A percentile compares a stretch with the other conserved stretches of the same genome.
phyloP scores from a whole-genome alignment of 1,284 basidiomycete genomes.

The Apiotrichum gracile region DNA sequence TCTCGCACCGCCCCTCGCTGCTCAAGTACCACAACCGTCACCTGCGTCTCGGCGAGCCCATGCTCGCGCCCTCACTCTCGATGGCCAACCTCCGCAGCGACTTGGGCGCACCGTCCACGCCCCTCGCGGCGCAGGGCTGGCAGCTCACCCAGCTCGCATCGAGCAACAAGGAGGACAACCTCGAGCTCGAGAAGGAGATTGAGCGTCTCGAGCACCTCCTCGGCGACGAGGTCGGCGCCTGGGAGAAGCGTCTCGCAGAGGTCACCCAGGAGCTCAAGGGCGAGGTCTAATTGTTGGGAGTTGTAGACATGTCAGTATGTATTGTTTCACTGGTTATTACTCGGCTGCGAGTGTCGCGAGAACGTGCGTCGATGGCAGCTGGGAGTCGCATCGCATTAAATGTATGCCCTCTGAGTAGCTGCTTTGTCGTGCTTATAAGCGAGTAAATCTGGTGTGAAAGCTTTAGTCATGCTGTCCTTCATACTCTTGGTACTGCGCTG shows the following conservation, averaged over 20 bases:
- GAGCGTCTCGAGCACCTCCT: conserved; percentile 34
- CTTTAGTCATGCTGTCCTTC: too few species aligned
- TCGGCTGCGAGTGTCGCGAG: too few species aligned
- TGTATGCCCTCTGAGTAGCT: too few species aligned
- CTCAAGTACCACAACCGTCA: conserved; percentile 54
- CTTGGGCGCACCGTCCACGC: conserved; percentile 32
- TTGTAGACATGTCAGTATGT: too few species aligned
- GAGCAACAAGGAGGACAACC: conserved; percentile 33
- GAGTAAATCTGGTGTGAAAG: too few species aligned
- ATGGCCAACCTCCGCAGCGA: conserved; percentile 15
- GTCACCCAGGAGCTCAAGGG: conserved; percentile 50
- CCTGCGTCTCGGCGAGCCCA: conserved; percentile 44
- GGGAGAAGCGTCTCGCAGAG: conserved; percentile 62
- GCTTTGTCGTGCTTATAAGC: too few species aligned
- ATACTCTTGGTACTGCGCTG: too few species aligned
- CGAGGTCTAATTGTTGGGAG: too few species aligned
- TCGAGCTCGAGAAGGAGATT: conserved; percentile 50
- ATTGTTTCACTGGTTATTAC: too few species aligned
- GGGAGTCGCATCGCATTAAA: too few species aligned
- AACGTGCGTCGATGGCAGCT: too few species aligned
- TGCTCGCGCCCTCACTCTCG: conserved; percentile 16
- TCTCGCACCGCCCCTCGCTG: conserved; percentile 58
- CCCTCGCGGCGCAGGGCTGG: conserved; percentile 36
- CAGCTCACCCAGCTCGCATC: conserved; percentile 37
- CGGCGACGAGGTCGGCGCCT: conserved; percentile 57